Base-by-base conservation (phyloP, 2,329 filamentous ascomycete species). In the Fusarium phyllophilum region DNA sequence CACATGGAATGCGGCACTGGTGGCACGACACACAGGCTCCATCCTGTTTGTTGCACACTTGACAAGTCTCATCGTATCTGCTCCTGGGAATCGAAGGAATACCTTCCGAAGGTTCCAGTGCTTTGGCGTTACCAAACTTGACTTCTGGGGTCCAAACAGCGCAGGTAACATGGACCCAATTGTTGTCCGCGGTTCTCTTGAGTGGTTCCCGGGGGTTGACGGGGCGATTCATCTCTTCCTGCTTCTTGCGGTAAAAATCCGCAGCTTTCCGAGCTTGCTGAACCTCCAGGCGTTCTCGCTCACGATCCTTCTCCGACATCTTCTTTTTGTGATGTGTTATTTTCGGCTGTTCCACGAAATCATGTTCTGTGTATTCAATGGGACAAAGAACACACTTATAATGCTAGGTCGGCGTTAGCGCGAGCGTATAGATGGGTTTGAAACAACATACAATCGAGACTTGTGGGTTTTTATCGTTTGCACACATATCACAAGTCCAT, bases 141-240 rank as follows among this genome's bases (percentile, higher is more conserved):
- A 97, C 92, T 82, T 99, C 96, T 0, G 94, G 91, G 17, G 93
- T 95, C 91, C 94, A 98, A 24, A 97, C 87, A 3, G 96, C 95
- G 79, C 96, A 99, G 42, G 93, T 92, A 34, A 98, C 94, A 81
- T 99, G 96, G 22, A 98, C 94, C 96, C 96, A 99, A 79, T 98
- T 98, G 84, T 98, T 98, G 80, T 97, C 95, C 8, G 93, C 94
- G 0, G 96, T 99, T 55, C 94, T 91, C 84, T 99, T 99, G 72
- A 99, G 86, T 8, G 96, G 93, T 81, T 98, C 96, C 54, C 96
- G 90, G 33, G 96, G 96, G 73, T 94, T 90, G 41, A 92, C 83
- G 3, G 96, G 96, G 54, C 95, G 93, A 75, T 95, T 94, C 77
- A 92, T 90, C 69, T 96, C 93, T 79, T 94, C 90, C 82, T 99